Evolutionary conservation across 2,329 filamentous ascomycete genomes (phyloP).

Genomic region (Aspergillus ochraceus): DNA sequence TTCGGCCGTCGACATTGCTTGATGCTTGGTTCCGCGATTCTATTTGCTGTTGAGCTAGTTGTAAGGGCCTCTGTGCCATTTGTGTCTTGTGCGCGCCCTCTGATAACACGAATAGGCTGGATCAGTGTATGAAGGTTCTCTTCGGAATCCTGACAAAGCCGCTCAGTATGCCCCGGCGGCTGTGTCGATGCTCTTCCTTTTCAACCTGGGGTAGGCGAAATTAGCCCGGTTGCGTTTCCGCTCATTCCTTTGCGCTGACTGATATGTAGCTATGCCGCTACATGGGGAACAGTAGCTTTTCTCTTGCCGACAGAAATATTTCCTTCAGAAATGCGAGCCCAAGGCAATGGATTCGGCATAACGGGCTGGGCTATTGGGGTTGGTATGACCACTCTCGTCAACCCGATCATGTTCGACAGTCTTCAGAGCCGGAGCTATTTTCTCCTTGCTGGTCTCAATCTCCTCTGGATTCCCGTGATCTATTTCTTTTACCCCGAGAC

Average conservation of each 20-base stretch:
- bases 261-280: slow-evolving; percentile 46
- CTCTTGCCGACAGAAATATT: slow-evolving; percentile 58
- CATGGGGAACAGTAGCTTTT: slow-evolving; percentile 54
- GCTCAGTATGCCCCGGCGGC: slow-evolving; percentile 46
- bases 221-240: not conserved
- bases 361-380: slow-evolving; percentile 61
- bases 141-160: slow-evolving; percentile 36
- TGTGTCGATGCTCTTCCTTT: slow-evolving; percentile 50
- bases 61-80: slow-evolving; percentile 16
- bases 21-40: slow-evolving; percentile 39
- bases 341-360: slow-evolving; percentile 60
- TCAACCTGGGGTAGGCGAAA: slow-evolving; percentile 27
- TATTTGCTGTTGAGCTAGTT: slow-evolving; percentile 47
- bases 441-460: slow-evolving; percentile 53
- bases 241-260: not conserved
- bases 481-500: slow-evolving; percentile 59
- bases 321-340: slow-evolving; percentile 56
- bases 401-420: slow-evolving; percentile 52
- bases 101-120: slow-evolving; percentile 29
- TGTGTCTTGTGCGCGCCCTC: no score
- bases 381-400: slow-evolving; percentile 56
- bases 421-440: slow-evolving; percentile 52
- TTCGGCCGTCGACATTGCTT: slow-evolving; percentile 47
- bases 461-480: slow-evolving; percentile 53
- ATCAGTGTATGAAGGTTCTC: slow-evolving; percentile 45